Evolutionary conservation across 768 basidiomycete genomes (phyloP), one percentile per base, ranked within the genome.

Genomic region (Russula foetens): DNA sequence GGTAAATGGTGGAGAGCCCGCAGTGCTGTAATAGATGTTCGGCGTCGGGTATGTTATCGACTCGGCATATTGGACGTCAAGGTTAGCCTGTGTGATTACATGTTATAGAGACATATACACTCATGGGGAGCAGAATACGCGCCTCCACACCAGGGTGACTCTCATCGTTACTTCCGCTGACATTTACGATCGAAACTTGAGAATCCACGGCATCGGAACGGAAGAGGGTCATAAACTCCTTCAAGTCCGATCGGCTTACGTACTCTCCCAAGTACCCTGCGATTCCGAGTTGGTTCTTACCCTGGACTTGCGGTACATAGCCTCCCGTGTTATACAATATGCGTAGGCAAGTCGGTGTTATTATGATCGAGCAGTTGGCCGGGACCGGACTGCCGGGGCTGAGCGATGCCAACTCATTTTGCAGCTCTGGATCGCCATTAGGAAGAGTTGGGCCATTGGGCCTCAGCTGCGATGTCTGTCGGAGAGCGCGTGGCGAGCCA

Each of bases 21-120:
- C 84, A 44, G 85, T 86, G 67, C 82, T 84, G 71, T 80, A 84
- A 66, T 83, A 86, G 24, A 75, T 79, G 63, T 81, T 82, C 24
- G 82, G 82, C 1, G 83, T 86, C 0, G 84, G 85, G 67, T 69
- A 75, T 9, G 73, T 68, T 5, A 75, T 67, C 11, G 69, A 69
- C 49, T 69, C 71, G 0, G 73, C 68, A 56, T 72, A 76, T 62
- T 76, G 72, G 39, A 72, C 69, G 59, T 74, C 74, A n/a, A 75
- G 67, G 58, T 73, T 71, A 7, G 71, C 72, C 71, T 71, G 52
- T 12, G 7, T 31, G 33, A 15, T 35, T 29, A 43, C 15, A 23
- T 23, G 49, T 41, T 21, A 28, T 14, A 4, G 11, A 0, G 19
- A 15, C 2, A 28, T 26, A 35, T 26, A 35, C 6, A 8, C 28